A percentile compares a stretch with the other conserved stretches of the same genome.
These are phyloP conservation scores for bread wheat (Triticum aestivum) DNA, from an alignment of 176 grass and related monocot species.

Conservation along the genomic window IWGSC_CS_RefSeq_v2.1 NC_057811.1:104160371-104160870, in stretches of 20 bases:
- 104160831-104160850: conserved; percentile 51
- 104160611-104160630: neutral
- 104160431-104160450: conserved; percentile 40
- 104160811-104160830: conserved; percentile 6
- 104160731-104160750: neutral
- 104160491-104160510: neutral
- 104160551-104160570: conserved; percentile 49
- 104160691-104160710: neutral
- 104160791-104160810: neutral
- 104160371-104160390: neutral
- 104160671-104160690: conserved; percentile 16
- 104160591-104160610: conserved; percentile 55
- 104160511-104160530: conserved; percentile 43
- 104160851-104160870: neutral
- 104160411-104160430: conserved; percentile 89
- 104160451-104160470: neutral
- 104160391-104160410: conserved; percentile 72
- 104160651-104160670: too few relatives aligned
- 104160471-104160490: neutral
- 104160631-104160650: neutral
- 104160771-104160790: neutral
- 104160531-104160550: conserved; percentile 47
- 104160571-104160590: conserved; percentile 56
- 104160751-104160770: too few relatives aligned
- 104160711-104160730: neutral